Percentiles rank a stretch among this genome's conserved stretches.
Conservation (phyloP, 1,139 yeast genomes). For the Pichia cactophila region DNA sequence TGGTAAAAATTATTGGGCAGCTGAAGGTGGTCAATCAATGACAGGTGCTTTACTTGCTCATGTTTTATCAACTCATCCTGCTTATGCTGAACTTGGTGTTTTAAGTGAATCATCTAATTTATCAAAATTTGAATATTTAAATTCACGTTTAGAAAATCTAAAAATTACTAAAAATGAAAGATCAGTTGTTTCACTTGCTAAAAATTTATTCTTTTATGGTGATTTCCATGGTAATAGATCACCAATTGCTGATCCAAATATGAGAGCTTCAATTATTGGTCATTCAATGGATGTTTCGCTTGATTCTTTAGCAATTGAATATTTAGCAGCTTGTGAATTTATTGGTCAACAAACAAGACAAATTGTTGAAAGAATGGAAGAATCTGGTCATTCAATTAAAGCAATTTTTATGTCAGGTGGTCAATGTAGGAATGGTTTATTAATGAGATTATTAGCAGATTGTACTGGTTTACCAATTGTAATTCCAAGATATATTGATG, state of each 20-base stretch:
- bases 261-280: constrained; percentile 93
- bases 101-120: constrained; percentile 51
- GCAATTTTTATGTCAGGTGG: constrained; percentile 92
- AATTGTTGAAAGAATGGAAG: constrained; percentile 77
- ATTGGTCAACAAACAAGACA: constrained; percentile 97
- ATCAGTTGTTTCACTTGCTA: constrained; percentile 73
- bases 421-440: constrained; percentile 83
- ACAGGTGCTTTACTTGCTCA: constrained; percentile 93
- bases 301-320: constrained; percentile 76
- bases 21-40: constrained; percentile 98
- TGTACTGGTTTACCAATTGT: constrained; percentile 90
- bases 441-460: constrained; percentile 86
- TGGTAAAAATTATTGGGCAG: constrained; percentile 85
- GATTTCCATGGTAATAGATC: constrained; percentile 96
- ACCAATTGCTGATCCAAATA: constrained; percentile 88
- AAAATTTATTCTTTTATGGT: constrained; percentile 85
- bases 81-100: constrained; percentile 54
- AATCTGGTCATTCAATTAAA: constrained; percentile 67
- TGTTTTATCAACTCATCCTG: constrained; percentile 86
- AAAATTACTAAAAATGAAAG: constrained; percentile 50
- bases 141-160: constrained; percentile 62
- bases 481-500: constrained; percentile 90
- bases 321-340: constrained; percentile 92
- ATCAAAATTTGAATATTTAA: constrained; percentile 77
- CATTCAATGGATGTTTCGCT: constrained; percentile 84